phyloP scores from a whole-genome alignment of 2,329 filamentous ascomycete species.

The Venturia oleaginea region DNA sequence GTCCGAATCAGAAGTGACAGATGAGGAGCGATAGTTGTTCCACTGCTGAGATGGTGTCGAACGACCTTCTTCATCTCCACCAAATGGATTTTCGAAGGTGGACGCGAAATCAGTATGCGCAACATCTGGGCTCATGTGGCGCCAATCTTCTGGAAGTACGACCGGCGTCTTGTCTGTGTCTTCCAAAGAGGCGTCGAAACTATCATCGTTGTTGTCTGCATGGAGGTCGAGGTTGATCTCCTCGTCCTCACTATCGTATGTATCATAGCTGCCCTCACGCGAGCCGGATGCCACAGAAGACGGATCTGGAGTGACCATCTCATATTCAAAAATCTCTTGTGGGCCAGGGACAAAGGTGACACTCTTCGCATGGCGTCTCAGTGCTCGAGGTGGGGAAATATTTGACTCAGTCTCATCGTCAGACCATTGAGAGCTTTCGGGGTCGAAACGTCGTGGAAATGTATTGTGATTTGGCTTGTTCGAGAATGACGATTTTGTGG shows the following conservation, averaged over 20 bases:
- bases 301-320: conserved; percentile 94
- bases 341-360: conserved; percentile 94
- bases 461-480: conserved; percentile 49
- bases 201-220: conserved; percentile 50
- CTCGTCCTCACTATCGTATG: conserved; percentile 31
- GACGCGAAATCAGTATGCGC: conserved; percentile 46
- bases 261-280: conserved; percentile 86
- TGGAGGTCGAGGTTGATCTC: conserved; percentile 20
- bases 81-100: conserved; percentile 56
- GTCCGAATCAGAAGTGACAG: conserved; percentile 57
- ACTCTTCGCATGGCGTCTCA: conserved; percentile 85
- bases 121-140: conserved; percentile 60
- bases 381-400: conserved; percentile 51
- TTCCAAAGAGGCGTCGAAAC: conserved; percentile 90
- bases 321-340: conserved; percentile 93
- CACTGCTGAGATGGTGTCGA: conserved; percentile 46
- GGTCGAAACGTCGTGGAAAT: conserved; percentile 56
- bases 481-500: conserved; percentile 82
- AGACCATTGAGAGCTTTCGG: conserved; percentile 59
- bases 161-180: conserved; percentile 96
- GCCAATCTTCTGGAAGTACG: conserved; percentile 95
- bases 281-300: conserved; percentile 85
- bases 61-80: conserved; percentile 26
- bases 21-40: conserved; percentile 13
- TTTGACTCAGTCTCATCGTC: conserved; percentile 15